phyloP scores from a whole-genome alignment of 106 monocot species.

The Hemerocallis citrina region DNA sequence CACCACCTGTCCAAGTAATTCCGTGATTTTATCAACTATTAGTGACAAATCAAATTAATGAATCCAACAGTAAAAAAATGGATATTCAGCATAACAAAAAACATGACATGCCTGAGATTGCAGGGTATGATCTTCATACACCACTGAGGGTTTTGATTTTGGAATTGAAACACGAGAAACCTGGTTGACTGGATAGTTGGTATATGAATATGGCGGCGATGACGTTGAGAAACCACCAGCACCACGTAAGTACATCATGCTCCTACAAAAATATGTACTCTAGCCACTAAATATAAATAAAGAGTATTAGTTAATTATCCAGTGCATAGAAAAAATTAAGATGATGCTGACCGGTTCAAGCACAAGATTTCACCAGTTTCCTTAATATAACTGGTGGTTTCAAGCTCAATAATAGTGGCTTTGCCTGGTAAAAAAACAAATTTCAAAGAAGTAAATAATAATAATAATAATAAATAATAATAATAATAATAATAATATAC shows the following conservation, averaged over 20 bases:
- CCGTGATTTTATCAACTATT: no score
- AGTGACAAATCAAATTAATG: background rate
- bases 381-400: conserved; percentile 79
- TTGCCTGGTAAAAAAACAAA: conserved; percentile 41
- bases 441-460: no score
- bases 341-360: conserved; percentile 67
- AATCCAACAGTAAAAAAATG: background rate
- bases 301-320: background rate
- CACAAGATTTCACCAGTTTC: conserved; percentile 81
- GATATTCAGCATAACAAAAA: background rate
- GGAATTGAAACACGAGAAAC: conserved; percentile 63
- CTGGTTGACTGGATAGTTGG: conserved; percentile 59
- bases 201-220: conserved; percentile 61
- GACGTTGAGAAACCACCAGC: conserved; percentile 93
- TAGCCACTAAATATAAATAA: background rate
- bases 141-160: conserved; percentile 40
- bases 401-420: conserved; percentile 82
- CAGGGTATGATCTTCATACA: conserved; percentile 63
- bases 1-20: no score
- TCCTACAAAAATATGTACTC: conserved; percentile 39
- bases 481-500: no score
- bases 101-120: conserved; percentile 54
- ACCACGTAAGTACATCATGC: conserved; percentile 69
- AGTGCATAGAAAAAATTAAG: background rate
- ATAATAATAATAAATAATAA: no score